phyloP scores from a whole-genome alignment of 2,329 filamentous ascomycete genomes.

The Sphaerostilbella broomeana region DNA sequence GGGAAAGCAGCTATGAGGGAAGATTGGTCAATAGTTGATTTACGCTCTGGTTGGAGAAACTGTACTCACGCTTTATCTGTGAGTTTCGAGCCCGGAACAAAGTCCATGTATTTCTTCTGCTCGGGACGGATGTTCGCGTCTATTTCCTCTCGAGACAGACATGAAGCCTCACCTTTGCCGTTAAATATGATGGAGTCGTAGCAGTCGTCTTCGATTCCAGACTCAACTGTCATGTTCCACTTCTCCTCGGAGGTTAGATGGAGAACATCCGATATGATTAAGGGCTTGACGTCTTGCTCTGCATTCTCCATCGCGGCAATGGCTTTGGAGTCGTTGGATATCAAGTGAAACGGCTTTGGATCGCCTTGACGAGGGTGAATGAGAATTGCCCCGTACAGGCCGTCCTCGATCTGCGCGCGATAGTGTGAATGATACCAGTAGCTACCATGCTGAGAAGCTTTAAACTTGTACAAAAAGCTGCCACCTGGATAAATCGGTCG shows the following conservation, averaged over 20 bases:
- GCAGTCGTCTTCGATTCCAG: constrained; percentile 46
- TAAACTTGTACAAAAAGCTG: constrained; percentile 47
- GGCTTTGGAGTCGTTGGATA: constrained; percentile 29
- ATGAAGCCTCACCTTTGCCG: constrained; percentile 51
- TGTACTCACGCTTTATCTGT: constrained; percentile 35
- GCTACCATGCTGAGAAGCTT: constrained; percentile 49
- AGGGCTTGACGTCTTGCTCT: constrained; percentile 37
- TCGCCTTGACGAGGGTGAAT: constrained; percentile 33
- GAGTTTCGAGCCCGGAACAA: constrained; percentile 26
- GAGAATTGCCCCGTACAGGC: constrained; percentile 50
- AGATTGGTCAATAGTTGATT: neutral
- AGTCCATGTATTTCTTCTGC: constrained; percentile 25
- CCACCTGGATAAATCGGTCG: constrained; percentile 41
- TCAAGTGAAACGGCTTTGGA: constrained; percentile 43
- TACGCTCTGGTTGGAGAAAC: too few species aligned
- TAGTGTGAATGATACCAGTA: constrained; percentile 58
- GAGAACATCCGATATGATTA: constrained; percentile 52
- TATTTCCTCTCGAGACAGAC: constrained; percentile 40
- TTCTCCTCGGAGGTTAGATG: constrained; percentile 45
- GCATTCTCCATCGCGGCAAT: constrained; percentile 42
- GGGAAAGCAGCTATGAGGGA: constrained; percentile 28
- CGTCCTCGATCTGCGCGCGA: constrained; percentile 51
- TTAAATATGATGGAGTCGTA: constrained; percentile 57
- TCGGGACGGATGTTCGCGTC: constrained; percentile 27
- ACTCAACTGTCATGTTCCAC: constrained; percentile 36